These are phyloP conservation scores for Ricinus communis DNA, from an alignment of 345 rosid species.

Conservation along the genomic window DNA sequence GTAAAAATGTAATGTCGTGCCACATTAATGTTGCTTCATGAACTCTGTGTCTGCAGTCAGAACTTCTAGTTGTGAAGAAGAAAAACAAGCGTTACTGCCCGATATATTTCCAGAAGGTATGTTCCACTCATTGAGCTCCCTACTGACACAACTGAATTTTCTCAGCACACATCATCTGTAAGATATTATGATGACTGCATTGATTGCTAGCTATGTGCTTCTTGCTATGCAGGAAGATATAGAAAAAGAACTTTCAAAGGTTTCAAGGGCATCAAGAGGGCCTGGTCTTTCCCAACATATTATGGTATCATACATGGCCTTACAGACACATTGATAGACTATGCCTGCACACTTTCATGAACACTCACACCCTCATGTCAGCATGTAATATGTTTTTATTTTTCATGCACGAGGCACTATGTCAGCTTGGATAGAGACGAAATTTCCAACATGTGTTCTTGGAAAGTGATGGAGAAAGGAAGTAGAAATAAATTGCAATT, in stretches of 20 bases:
- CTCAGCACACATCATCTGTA: neutral
- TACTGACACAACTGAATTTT: slow-evolving; percentile 7
- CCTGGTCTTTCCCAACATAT: slow-evolving; percentile 64
- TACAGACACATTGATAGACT: neutral
- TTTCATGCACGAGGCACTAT: neutral
- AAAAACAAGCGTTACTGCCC: slow-evolving; percentile 84
- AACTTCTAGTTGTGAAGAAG: slow-evolving; percentile 80
- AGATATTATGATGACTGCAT: neutral
- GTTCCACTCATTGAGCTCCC: slow-evolving; percentile 20
- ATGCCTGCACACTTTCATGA: neutral
- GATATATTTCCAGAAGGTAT: slow-evolving; percentile 89
- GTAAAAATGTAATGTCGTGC: neutral
- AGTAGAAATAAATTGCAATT: neutral
- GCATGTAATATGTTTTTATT: neutral
- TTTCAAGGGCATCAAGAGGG: slow-evolving; percentile 70
- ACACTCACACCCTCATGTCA: neutral
- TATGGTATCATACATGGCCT: slow-evolving; percentile 49
- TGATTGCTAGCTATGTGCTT: slow-evolving; percentile 11
- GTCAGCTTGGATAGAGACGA: neutral
- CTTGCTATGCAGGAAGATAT: slow-evolving; percentile 68
- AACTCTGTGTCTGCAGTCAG: slow-evolving; percentile 63
- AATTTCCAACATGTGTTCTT: neutral
- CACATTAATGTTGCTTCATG: slow-evolving; percentile 7
- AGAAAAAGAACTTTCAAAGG: slow-evolving; percentile 73
- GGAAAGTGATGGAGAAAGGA: neutral